Percentiles rank a stretch among this genome's conserved stretches.
These are phyloP conservation scores for Ogataea zsoltii DNA, from an alignment of 805 yeast species.

Conservation along the genomic window DNA sequence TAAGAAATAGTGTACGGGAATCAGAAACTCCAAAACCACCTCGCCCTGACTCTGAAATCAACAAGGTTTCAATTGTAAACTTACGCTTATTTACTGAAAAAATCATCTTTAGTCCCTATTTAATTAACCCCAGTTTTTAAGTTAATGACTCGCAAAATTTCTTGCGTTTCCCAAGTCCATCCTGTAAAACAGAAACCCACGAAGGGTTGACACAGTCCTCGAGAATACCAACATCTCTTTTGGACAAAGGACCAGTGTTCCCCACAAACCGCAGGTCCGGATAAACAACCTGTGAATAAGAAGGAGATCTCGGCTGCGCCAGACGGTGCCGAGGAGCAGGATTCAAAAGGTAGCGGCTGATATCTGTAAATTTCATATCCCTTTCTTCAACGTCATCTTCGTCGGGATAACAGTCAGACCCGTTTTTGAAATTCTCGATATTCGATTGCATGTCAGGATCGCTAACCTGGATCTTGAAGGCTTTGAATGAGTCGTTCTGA, in stretches of 20 bases:
- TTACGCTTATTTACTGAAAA: too few species aligned
- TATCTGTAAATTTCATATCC: conserved; percentile 9
- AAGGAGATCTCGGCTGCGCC: conserved; percentile 13
- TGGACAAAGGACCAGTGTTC: neutral
- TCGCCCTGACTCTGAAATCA: too few species aligned
- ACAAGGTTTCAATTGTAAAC: too few species aligned
- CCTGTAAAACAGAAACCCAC: conserved; percentile 7
- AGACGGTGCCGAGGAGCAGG: neutral
- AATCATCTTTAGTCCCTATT: too few species aligned
- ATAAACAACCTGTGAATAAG: conserved; percentile 26
- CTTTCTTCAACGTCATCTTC: conserved; percentile 9
- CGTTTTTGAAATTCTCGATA: conserved; percentile 20
- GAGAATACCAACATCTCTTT: conserved; percentile 5
- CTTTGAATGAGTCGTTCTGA: conserved; percentile 14
- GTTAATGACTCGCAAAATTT: too few species aligned
- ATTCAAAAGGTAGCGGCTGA: conserved; percentile 3
- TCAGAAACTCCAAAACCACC: too few species aligned
- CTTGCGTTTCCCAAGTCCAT: neutral
- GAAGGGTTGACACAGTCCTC: conserved; percentile 9
- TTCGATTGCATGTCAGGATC: conserved; percentile 22
- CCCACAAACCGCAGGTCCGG: conserved; percentile 12
- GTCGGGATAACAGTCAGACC: conserved; percentile 13
- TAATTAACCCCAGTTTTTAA: too few species aligned
- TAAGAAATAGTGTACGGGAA: too few species aligned
- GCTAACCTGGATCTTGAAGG: conserved; percentile 30